phyloP scores from a whole-genome alignment of 345 rosid species.

The Populus davidiana region DNA sequence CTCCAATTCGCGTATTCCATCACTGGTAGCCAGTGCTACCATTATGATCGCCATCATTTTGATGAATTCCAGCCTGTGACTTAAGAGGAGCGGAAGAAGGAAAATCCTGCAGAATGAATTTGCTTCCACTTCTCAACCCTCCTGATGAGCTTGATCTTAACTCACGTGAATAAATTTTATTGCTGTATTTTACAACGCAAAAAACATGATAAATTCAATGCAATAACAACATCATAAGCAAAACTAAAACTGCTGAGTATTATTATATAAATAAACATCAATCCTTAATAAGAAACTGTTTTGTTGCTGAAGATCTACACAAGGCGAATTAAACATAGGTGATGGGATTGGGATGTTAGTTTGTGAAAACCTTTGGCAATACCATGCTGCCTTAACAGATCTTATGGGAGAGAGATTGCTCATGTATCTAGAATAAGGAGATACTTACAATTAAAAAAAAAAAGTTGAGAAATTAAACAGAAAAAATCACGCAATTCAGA shows the following conservation, averaged over 20 bases:
- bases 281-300: slow-evolving; percentile 25
- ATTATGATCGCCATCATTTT: slow-evolving; percentile 8
- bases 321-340: slow-evolving; percentile 37
- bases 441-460: slow-evolving; percentile 24
- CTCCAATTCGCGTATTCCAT: not conserved
- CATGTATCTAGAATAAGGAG: slow-evolving; percentile 21
- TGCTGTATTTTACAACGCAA: not conserved
- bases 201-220: not conserved
- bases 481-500: not conserved
- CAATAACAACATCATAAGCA: not conserved
- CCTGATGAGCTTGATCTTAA: slow-evolving; percentile 17
- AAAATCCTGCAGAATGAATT: slow-evolving; percentile 20
- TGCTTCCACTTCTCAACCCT: slow-evolving; percentile 19
- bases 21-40: not conserved
- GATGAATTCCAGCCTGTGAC: slow-evolving; percentile 13
- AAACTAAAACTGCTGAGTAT: not conserved
- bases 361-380: slow-evolving; percentile 16
- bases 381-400: slow-evolving; percentile 18
- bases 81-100: slow-evolving; percentile 31
- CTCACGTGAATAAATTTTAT: slow-evolving; percentile 18
- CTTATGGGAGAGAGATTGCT: slow-evolving; percentile 32
- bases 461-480: not conserved
- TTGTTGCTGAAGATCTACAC: slow-evolving; percentile 11
- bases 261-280: not conserved
- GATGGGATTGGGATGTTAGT: slow-evolving; percentile 20